Evolutionary conservation across 2,329 filamentous ascomycete species (phyloP).

Genomic region (Talaromyces funiculosus): DNA sequence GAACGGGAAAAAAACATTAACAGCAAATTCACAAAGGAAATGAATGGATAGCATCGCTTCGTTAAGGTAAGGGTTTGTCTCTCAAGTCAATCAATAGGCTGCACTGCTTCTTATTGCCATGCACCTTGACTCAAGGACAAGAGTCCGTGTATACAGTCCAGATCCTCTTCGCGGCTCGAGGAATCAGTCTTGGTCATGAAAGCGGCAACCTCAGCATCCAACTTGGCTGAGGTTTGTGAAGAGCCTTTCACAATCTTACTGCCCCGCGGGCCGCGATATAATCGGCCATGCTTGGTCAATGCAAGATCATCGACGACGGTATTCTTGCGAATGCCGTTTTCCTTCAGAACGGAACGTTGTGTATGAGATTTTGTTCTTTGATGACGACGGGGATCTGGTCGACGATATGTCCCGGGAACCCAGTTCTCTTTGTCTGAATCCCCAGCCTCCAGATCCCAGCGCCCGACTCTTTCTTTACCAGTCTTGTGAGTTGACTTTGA

Average conservation of each 20-base stretch:
- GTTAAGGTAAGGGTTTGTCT: neutral
- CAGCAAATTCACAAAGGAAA: neutral
- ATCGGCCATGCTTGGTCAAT: conserved; percentile 23
- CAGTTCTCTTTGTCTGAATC: conserved; percentile 98
- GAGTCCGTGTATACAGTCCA: conserved; percentile 85
- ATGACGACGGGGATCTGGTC: conserved; percentile 35
- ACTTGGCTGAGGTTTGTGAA: conserved; percentile 28
- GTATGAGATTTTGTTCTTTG: conserved; percentile 29
- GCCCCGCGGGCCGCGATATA: conserved; percentile 19
- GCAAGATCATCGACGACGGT: conserved; percentile 20
- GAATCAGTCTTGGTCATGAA: conserved; percentile 60
- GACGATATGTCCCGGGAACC: conserved; percentile 46
- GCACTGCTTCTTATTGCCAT: conserved; percentile 57
- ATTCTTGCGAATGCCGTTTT: conserved; percentile 28
- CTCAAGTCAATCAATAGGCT: neutral
- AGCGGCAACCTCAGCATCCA: conserved; percentile 61
- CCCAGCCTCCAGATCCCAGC: conserved; percentile 43
- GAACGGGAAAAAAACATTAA: neutral
- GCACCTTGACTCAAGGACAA: conserved; percentile 87
- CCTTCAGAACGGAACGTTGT: conserved; percentile 42
- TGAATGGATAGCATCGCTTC: conserved; percentile 1
- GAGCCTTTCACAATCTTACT: conserved; percentile 31
- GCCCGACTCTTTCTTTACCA: conserved; percentile 36
- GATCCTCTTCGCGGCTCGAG: conserved; percentile 69
- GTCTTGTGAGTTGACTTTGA: conserved; percentile 12